A percentile compares a stretch with the other conserved stretches of the same genome.
phyloP scores from a whole-genome alignment of 441 rosid genomes.

The Isatis lusitanica region DNA sequence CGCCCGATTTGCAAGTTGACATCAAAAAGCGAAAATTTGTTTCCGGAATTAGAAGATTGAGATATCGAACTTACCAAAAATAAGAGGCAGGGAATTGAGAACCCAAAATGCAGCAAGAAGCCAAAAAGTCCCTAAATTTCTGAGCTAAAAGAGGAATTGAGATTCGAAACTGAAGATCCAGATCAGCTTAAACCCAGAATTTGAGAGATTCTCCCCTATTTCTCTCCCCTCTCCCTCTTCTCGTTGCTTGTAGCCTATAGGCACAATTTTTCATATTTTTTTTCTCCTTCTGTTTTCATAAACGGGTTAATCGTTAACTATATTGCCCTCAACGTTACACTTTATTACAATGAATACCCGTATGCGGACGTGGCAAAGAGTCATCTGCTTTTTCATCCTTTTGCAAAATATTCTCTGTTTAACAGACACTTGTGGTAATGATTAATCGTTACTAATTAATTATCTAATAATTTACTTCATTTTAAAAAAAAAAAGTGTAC shows the following conservation, averaged over 20 bases:
- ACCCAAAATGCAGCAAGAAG: constrained; percentile 8
- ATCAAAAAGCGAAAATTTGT: not conserved
- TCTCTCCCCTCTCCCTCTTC: not conserved
- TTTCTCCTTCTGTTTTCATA: constrained; percentile 13
- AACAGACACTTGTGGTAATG: constrained; percentile 21
- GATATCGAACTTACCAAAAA: constrained; percentile 29
- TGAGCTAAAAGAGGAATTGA: constrained; percentile 16
- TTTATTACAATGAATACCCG: constrained; percentile 21
- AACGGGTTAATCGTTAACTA: not conserved
- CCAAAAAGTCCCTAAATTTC: not conserved
- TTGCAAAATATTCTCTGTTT: constrained; percentile 29
- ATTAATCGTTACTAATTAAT: constrained; percentile 18
- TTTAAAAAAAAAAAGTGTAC: not conserved
- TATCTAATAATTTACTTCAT: not conserved
- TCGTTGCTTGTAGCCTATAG: constrained; percentile 28
- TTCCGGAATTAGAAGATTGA: constrained; percentile 14
- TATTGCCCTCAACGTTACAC: not conserved
- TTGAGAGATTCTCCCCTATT: constrained; percentile 17
- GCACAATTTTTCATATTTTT: constrained; percentile 16
- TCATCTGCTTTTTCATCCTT: constrained; percentile 30
- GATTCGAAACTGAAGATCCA: constrained; percentile 18
- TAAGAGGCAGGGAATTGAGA: not conserved
- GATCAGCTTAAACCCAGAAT: constrained; percentile 41
- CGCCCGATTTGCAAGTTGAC: constrained; percentile 10
- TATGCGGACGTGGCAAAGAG: constrained; percentile 33